Percentiles rank a stretch among this genome's conserved stretches.
phyloP scores from a whole-genome alignment of 352 stramenopile genomes.

The Globisporangium carolinianum region DNA sequence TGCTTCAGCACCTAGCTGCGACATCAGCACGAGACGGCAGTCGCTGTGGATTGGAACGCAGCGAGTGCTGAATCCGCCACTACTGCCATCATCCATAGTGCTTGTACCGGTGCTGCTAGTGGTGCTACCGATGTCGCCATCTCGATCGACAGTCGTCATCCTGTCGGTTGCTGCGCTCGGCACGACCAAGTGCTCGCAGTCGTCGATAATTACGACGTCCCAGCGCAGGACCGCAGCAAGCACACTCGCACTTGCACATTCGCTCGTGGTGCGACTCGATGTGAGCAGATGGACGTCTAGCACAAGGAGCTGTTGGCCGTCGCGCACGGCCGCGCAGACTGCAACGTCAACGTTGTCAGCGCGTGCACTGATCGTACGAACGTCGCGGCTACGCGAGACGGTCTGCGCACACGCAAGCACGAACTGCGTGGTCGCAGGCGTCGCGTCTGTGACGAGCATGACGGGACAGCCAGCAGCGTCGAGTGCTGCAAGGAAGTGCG shows the following conservation, averaged over 20 bases:
- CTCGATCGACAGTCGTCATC: neutral
- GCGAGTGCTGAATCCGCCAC: neutral
- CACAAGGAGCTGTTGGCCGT: conserved; percentile 51
- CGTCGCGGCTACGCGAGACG: conserved; percentile 36
- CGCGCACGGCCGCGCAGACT: conserved; percentile 23
- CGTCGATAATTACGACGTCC: conserved; percentile 16
- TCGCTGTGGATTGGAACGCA: conserved; percentile 24
- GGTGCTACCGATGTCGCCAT: neutral
- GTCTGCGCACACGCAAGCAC: conserved; percentile 30
- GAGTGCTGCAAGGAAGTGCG: conserved; percentile 25
- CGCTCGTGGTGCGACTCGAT: neutral
- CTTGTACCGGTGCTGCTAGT: neutral
- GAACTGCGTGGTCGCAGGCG: conserved; percentile 30
- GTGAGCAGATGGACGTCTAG: conserved; percentile 39
- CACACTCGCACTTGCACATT: conserved; percentile 10
- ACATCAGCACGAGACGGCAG: conserved; percentile 41
- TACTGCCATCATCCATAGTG: neutral
- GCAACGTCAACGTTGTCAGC: conserved; percentile 26
- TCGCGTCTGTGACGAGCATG: conserved; percentile 38
- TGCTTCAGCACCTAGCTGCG: conserved; percentile 13
- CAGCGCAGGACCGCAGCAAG: conserved; percentile 28
- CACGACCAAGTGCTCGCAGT: conserved; percentile 18
- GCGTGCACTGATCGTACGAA: conserved; percentile 33
- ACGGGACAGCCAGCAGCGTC: conserved; percentile 19
- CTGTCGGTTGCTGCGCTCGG: neutral